Percentiles rank a stretch among this genome's conserved stretches.
phyloP scores from a whole-genome alignment of 2,329 filamentous ascomycete genomes.

The Cercospora sp. region DNA sequence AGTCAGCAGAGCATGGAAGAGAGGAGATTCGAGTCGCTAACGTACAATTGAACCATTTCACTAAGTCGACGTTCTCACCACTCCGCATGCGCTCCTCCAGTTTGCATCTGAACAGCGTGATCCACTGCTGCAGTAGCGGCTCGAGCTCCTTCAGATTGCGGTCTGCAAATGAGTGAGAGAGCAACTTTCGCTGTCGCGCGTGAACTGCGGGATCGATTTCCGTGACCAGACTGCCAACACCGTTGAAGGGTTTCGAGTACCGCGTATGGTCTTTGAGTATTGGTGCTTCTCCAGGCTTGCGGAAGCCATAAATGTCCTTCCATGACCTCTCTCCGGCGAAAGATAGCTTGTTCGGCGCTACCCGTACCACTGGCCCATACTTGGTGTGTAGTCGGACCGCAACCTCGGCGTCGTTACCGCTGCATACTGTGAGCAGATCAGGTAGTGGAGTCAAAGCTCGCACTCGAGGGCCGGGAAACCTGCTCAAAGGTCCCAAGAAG shows the following conservation, averaged over 20 bases:
- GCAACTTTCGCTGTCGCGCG: slow-evolving; percentile 25
- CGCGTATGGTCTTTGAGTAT: slow-evolving; percentile 22
- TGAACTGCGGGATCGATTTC: slow-evolving; percentile 25
- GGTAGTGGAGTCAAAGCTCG: slow-evolving; percentile 2
- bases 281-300: slow-evolving; percentile 11
- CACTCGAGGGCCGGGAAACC: slow-evolving; percentile 12
- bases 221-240: slow-evolving; percentile 15
- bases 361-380: slow-evolving; percentile 44
- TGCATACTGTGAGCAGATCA: background rate
- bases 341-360: slow-evolving; percentile 43
- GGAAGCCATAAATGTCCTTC: slow-evolving; percentile 32
- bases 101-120: slow-evolving; percentile 21
- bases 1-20: background rate
- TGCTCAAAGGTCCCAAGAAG: slow-evolving; percentile 11
- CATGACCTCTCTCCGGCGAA: slow-evolving; percentile 33
- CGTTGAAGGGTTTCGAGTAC: background rate
- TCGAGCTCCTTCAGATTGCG: slow-evolving; percentile 32
- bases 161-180: slow-evolving; percentile 31
- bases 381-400: slow-evolving; percentile 34
- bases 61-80: slow-evolving; percentile 28
- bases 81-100: slow-evolving; percentile 18
- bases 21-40: background rate
- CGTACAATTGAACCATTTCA: slow-evolving; percentile 28
- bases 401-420: background rate
- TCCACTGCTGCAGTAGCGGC: slow-evolving; percentile 31